Percentiles rank a stretch among this genome's conserved stretches.
Conservation (phyloP, 148 eudicot genomes). For the Arbutus unedo region DNA sequence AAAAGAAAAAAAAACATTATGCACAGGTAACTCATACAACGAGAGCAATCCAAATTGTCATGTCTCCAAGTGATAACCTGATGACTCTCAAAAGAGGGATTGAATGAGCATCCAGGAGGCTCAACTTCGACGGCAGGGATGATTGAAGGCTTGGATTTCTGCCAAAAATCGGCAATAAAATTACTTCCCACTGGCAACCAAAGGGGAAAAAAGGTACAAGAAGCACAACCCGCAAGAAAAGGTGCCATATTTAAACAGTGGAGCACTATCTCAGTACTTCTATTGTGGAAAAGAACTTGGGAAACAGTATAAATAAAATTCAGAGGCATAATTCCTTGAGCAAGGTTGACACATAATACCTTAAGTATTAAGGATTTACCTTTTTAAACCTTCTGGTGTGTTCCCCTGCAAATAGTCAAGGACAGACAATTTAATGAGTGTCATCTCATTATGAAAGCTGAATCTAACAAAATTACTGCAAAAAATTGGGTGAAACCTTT, state of each 20-base stretch:
- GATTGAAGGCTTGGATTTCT: constrained; percentile 51
- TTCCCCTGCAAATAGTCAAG: constrained; percentile 36
- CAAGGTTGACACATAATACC: not conserved
- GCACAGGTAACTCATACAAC: not conserved
- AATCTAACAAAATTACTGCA: not conserved
- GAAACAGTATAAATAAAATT: not conserved
- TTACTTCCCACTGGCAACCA: not conserved
- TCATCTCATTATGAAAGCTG: constrained; percentile 1
- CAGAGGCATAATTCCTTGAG: not conserved
- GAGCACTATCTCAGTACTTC: not conserved
- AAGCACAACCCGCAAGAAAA: not conserved
- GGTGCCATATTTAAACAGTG: constrained; percentile 12
- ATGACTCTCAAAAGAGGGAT: constrained; percentile 75
- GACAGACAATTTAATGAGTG: not conserved
- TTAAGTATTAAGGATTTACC: constrained; percentile 35
- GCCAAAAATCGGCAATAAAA: constrained; percentile 8
- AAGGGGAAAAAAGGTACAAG: not conserved
- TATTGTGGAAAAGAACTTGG: not conserved
- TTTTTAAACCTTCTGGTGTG: constrained; percentile 38
- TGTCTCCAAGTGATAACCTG: constrained; percentile 46
- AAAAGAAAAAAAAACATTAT: not conserved
- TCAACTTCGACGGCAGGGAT: constrained; percentile 95
- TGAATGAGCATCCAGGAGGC: constrained; percentile 89
- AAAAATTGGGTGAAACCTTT: constrained; percentile 33
- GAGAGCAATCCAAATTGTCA: not conserved